Conservation (phyloP, 257 asterid species). For the Jacaranda copaia region DNA sequence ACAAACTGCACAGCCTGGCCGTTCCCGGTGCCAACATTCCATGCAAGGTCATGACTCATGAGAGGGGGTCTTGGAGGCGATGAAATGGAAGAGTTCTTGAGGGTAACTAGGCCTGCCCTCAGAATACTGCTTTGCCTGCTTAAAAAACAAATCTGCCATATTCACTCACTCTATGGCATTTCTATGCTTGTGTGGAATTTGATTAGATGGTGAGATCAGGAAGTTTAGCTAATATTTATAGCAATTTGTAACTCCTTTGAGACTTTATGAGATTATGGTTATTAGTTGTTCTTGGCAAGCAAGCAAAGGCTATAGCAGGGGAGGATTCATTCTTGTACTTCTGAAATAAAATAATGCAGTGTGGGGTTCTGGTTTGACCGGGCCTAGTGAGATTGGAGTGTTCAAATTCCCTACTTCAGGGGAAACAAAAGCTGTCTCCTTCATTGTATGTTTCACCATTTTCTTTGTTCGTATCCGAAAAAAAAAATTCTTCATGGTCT, state of each 20-base stretch:
- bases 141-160: conserved; percentile 60
- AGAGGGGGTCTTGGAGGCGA: conserved; percentile 61
- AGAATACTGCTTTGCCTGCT: conserved; percentile 59
- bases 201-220: conserved; percentile 1
- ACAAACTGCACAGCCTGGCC: conserved; percentile 80
- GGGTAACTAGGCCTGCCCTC: conserved; percentile 68
- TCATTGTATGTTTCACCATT: background rate
- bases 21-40: conserved; percentile 84
- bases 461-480: no score
- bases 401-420: conserved; percentile 2
- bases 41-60: conserved; percentile 64
- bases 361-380: background rate
- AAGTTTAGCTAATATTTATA: conserved; percentile 22
- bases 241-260: background rate
- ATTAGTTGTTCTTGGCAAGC: background rate
- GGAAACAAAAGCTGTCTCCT: conserved; percentile 6
- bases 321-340: background rate
- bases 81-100: conserved; percentile 59
- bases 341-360: no score
- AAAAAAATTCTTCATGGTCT: no score
- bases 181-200: background rate
- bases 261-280: background rate
- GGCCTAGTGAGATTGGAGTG: background rate
- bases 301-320: background rate
- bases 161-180: conserved; percentile 18